Evolutionary conservation across 2,329 filamentous ascomycete genomes (phyloP).

Genomic region (Cladophialophora bantiana): DNA sequence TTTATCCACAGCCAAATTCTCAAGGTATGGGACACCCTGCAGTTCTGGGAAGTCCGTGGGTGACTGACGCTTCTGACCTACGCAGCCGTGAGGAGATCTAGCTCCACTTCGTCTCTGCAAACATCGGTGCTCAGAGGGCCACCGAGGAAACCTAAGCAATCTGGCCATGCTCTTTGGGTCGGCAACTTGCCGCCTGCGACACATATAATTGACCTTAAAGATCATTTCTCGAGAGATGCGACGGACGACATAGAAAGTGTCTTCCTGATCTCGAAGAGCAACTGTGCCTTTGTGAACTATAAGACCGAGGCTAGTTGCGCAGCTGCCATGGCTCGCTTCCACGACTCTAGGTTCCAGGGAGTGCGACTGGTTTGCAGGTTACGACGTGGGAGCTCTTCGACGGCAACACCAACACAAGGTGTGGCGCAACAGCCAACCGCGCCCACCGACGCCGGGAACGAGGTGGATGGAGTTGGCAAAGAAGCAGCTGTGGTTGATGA

Average conservation of each 20-base stretch:
- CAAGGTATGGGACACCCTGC: constrained; percentile 28
- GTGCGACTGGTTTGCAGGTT: constrained; percentile 85
- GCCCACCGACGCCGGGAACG: constrained; percentile 23
- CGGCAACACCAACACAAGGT: constrained; percentile 56
- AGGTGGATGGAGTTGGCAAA: constrained; percentile 8
- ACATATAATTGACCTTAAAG: constrained; percentile 81
- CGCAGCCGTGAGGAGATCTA: constrained; percentile 34
- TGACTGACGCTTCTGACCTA: constrained; percentile 19
- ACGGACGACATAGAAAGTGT: constrained; percentile 80
- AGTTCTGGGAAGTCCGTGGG: not conserved
- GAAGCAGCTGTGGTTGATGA: constrained; percentile 18
- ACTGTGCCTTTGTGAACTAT: constrained; percentile 97
- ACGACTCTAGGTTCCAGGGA: constrained; percentile 88
- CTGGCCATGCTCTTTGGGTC: constrained; percentile 92
- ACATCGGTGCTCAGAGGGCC: constrained; percentile 63
- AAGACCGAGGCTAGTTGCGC: constrained; percentile 78
- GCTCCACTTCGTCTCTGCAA: constrained; percentile 40
- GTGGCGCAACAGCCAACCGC: constrained; percentile 51
- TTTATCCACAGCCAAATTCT: constrained; percentile 29
- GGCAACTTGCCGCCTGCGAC: constrained; percentile 89
- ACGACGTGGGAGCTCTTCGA: constrained; percentile 62
- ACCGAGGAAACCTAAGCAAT: constrained; percentile 70
- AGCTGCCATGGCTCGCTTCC: constrained; percentile 80
- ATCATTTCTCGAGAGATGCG: constrained; percentile 84
- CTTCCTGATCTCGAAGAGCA: constrained; percentile 95